Conservation (phyloP, 257 asterid genomes). For the Solanum bulbocastanum region DNA sequence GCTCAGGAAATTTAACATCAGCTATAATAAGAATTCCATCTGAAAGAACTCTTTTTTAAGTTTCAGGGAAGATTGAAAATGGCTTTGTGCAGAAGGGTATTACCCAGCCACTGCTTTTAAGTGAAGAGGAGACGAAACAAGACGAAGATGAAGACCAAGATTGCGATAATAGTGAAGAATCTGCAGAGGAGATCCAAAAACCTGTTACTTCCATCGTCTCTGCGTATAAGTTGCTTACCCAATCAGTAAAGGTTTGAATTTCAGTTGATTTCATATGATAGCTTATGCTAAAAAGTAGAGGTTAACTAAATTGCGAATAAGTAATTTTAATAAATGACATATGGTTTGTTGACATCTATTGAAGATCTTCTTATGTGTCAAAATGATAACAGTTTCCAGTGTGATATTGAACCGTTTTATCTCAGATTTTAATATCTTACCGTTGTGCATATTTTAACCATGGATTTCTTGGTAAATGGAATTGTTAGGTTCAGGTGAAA, state of each 20-base stretch:
- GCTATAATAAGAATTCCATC: not conserved
- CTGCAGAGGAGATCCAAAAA: conserved; percentile 59
- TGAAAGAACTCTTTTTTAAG: not conserved
- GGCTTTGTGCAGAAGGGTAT: conserved; percentile 73
- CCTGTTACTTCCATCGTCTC: conserved; percentile 74
- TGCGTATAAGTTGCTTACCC: conserved; percentile 84
- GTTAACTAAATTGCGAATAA: not conserved
- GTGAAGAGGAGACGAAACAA: conserved; percentile 32
- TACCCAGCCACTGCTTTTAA: conserved; percentile 55
- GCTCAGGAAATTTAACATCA: not conserved
- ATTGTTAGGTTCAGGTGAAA: not conserved
- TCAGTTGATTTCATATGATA: not conserved
- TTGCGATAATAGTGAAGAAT: conserved; percentile 73
- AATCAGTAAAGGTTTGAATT: conserved; percentile 73
- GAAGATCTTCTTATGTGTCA: not conserved
- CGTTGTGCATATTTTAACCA: not conserved
- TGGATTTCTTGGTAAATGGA: not conserved
- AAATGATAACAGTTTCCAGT: not conserved
- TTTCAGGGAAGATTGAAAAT: conserved; percentile 13
- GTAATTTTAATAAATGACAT: not conserved
- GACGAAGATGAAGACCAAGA: conserved; percentile 62
- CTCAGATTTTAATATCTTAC: not conserved
- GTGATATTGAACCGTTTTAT: not conserved
- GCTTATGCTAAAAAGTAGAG: not conserved
- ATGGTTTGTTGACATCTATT: not conserved